Evolutionary conservation across 495 filamentous ascomycete genomes (phyloP).

Genomic region (Pyrenula aspistea): DNA sequence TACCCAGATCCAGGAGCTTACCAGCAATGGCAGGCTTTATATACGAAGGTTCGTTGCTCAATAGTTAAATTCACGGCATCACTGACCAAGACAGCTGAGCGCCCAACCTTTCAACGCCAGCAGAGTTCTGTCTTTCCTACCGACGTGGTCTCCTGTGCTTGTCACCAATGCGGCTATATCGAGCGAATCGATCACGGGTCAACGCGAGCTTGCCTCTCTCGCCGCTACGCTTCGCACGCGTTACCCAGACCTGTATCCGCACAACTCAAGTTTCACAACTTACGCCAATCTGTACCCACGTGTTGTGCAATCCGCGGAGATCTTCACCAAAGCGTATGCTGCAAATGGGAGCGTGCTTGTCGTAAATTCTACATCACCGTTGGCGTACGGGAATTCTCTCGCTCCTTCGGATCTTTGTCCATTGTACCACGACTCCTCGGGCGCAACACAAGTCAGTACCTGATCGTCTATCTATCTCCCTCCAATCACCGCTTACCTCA

Average conservation of each 20-base stretch:
- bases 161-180: slow-evolving; percentile 24
- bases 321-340: slow-evolving; percentile 17
- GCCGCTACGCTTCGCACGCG: slow-evolving; percentile 11
- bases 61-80: not conserved
- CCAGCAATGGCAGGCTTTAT: slow-evolving; percentile 33
- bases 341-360: slow-evolving; percentile 36
- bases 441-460: slow-evolving; percentile 6
- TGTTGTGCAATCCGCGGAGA: slow-evolving; percentile 37
- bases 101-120: slow-evolving; percentile 20
- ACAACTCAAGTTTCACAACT: slow-evolving; percentile 37
- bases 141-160: slow-evolving; percentile 39
- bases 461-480: not conserved
- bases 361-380: slow-evolving; percentile 32
- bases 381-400: slow-evolving; percentile 38
- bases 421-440: slow-evolving; percentile 27
- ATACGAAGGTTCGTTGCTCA: slow-evolving; percentile 21
- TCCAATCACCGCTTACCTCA: slow-evolving; percentile 28
- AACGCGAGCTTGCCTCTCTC: slow-evolving; percentile 12
- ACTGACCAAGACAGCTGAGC: slow-evolving; percentile 10
- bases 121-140: slow-evolving; percentile 32
- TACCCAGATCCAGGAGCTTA: slow-evolving; percentile 44
- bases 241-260: slow-evolving; percentile 42
- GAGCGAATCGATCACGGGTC: slow-evolving; percentile 11
- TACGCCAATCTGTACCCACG: slow-evolving; percentile 48
- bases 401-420: slow-evolving; percentile 44